Conservation (phyloP, 225 moss, liverwort and hornwort genomes). For the Pseudoscleropodium purum region DNA sequence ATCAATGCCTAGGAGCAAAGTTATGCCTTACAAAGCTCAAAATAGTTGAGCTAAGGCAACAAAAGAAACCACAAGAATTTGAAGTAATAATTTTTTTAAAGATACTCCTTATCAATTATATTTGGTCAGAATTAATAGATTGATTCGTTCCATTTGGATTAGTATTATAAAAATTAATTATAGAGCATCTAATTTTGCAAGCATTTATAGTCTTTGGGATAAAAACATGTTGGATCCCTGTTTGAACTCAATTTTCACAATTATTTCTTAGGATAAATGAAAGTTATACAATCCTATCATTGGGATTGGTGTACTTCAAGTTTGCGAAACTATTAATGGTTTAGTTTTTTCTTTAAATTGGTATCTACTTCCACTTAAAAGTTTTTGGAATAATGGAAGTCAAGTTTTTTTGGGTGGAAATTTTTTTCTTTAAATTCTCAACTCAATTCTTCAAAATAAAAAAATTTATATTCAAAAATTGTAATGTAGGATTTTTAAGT, state of each 20-base stretch:
- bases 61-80: too few species aligned
- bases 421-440: background rate
- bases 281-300: background rate
- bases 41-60: too few species aligned
- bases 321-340: background rate
- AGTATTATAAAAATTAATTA: background rate
- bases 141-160: background rate
- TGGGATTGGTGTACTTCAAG: background rate
- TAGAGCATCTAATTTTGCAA: background rate
- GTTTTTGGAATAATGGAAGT: background rate
- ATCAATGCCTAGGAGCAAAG: too few species aligned
- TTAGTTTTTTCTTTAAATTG: background rate
- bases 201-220: too few species aligned
- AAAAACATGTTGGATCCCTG: background rate
- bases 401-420: background rate
- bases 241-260: background rate
- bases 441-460: background rate
- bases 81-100: too few species aligned
- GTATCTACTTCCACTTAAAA: background rate
- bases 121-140: background rate
- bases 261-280: background rate
- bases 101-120: too few species aligned
- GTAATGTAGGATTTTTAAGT: background rate
- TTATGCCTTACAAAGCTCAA: too few species aligned
- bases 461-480: background rate